These are phyloP conservation scores for Neocatenulostroma microsporum DNA, from an alignment of 2,329 filamentous ascomycete genomes.

Conservation along the genomic window DNA sequence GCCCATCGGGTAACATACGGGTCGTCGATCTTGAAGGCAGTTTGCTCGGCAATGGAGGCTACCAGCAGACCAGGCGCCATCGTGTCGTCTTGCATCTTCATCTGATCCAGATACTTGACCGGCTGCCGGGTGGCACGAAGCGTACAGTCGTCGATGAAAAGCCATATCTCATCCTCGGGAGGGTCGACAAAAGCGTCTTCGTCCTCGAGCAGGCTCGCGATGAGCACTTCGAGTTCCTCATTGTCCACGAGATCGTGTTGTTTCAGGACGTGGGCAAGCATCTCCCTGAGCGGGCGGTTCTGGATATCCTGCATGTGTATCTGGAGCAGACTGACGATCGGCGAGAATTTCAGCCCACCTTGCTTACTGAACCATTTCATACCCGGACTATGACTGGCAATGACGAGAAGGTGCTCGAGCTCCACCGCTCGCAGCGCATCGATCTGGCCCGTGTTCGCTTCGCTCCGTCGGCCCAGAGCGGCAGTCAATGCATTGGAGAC, in stretches of 20 bases:
- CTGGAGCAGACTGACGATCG: constrained; percentile 63
- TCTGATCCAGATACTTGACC: constrained; percentile 72
- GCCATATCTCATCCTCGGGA: constrained; percentile 41
- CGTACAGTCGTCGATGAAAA: constrained; percentile 76
- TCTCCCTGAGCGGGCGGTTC: constrained; percentile 33
- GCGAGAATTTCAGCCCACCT: constrained; percentile 55
- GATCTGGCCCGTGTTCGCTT: constrained; percentile 27
- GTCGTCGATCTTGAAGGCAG: constrained; percentile 49
- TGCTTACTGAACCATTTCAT: constrained; percentile 86
- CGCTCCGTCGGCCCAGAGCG: constrained; percentile 48
- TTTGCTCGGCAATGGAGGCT: constrained; percentile 67
- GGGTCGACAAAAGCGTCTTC: too few relatives aligned
- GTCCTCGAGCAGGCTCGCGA: constrained; percentile 26
- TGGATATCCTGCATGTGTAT: constrained; percentile 39
- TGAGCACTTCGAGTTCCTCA: constrained; percentile 38
- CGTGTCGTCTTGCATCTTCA: constrained; percentile 49
- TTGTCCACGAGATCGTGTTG: constrained; percentile 56
- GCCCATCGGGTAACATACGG: constrained; percentile 15
- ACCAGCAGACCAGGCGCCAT: constrained; percentile 60
- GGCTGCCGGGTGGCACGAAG: constrained; percentile 66
- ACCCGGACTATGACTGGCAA: constrained; percentile 70
- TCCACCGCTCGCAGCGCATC: constrained; percentile 58
- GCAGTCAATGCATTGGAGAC: constrained; percentile 68
- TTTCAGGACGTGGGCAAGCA: constrained; percentile 43
- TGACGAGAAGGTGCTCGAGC: constrained; percentile 70